These are phyloP conservation scores for Meyerozyma smithsonii DNA, from an alignment of 1,139 yeast genomes.

Conservation along the genomic window DNA sequence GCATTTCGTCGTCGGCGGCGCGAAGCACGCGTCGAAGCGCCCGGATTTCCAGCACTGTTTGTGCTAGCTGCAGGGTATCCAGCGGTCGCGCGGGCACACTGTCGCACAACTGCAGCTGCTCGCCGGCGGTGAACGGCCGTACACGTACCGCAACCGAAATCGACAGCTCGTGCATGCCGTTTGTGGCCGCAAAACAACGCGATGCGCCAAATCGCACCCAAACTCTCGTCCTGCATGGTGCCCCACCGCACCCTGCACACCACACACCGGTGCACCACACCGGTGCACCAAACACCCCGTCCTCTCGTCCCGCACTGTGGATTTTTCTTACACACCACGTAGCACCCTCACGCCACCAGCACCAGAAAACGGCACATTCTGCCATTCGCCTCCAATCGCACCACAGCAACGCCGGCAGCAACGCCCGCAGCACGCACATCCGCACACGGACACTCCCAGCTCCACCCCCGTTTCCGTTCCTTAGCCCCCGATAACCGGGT, in stretches of 20 bases:
- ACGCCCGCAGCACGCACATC: neutral
- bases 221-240: too few relatives aligned
- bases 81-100: constrained; percentile 11
- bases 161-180: constrained; percentile 47
- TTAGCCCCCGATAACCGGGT: neutral
- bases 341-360: too few relatives aligned
- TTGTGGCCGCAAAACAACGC: neutral
- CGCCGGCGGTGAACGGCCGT: constrained; percentile 71
- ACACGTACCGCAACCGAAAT: constrained; percentile 79
- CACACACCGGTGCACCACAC: neutral
- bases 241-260: neutral
- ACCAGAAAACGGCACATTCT: too few relatives aligned
- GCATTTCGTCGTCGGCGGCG: constrained; percentile 84
- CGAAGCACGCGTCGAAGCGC: constrained; percentile 66
- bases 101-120: constrained; percentile 11
- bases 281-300: neutral
- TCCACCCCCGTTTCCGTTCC: too few relatives aligned
- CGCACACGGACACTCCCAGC: neutral
- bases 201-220: neutral
- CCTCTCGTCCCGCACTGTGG: neutral
- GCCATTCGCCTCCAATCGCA: too few relatives aligned
- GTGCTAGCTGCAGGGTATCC: constrained; percentile 6
- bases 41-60: constrained; percentile 1
- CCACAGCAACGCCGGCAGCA: neutral
- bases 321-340: neutral